Evolutionary conservation across 2,329 filamentous ascomycete species (phyloP).

Genomic region (Alternaria brassicae): DNA sequence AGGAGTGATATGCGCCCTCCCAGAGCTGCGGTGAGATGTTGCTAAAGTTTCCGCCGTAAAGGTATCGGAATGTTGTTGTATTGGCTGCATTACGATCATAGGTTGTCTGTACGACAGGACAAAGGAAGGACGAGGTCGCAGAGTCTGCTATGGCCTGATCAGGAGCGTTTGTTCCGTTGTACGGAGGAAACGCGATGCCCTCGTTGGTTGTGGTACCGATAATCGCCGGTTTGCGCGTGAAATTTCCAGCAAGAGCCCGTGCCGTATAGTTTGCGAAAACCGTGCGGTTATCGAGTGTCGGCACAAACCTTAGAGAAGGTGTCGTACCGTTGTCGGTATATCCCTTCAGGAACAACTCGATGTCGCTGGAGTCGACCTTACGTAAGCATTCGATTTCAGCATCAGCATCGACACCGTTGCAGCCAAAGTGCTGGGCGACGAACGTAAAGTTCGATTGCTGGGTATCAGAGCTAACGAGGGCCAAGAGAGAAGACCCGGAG

Average conservation of each 20-base stretch:
- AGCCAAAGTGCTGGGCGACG: slow-evolving; percentile 49
- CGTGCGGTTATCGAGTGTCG: slow-evolving; percentile 40
- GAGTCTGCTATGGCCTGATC: slow-evolving; percentile 24
- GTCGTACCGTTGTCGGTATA: slow-evolving; percentile 36
- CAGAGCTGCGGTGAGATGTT: slow-evolving; percentile 46
- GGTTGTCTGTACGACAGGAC: slow-evolving; percentile 39
- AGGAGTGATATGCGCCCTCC: slow-evolving; percentile 48
- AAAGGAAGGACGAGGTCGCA: slow-evolving; percentile 39
- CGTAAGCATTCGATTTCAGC: slow-evolving; percentile 50
- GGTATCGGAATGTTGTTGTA: slow-evolving; percentile 47
- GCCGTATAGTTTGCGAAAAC: slow-evolving; percentile 48
- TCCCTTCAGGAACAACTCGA: slow-evolving; percentile 44
- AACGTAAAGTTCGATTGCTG: slow-evolving; percentile 49
- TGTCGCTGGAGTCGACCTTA: slow-evolving; percentile 34
- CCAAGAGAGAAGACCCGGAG: slow-evolving; percentile 30
- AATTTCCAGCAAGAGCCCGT: slow-evolving; percentile 36
- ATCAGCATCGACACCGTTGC: slow-evolving; percentile 27
- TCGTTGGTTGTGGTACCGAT: slow-evolving; percentile 47
- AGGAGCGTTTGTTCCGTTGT: slow-evolving; percentile 40
- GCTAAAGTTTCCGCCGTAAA: slow-evolving; percentile 48
- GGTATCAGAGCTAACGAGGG: slow-evolving; percentile 23
- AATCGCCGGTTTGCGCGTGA: slow-evolving; percentile 45
- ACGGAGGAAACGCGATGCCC: slow-evolving; percentile 44
- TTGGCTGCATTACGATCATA: slow-evolving; percentile 31
- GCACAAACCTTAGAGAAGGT: slow-evolving; percentile 38